Evolutionary conservation across 768 basidiomycete species (phyloP), one percentile per base, ranked within the genome.

Genomic region (Leccinum sublutescens): DNA sequence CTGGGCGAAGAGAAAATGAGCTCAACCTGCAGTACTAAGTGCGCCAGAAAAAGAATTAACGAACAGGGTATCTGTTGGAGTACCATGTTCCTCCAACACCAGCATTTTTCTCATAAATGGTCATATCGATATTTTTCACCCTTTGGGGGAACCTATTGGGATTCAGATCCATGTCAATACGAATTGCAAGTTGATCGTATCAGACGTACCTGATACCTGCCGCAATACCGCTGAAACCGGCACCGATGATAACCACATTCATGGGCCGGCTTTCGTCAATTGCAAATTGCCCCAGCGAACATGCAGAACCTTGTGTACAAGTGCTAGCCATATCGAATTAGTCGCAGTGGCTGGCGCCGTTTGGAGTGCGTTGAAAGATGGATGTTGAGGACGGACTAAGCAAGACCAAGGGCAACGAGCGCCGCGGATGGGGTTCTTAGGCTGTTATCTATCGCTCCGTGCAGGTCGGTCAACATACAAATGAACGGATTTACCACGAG

Each of bases 51-150:
- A 7, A 31, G 19, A 14, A 53, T 48, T 66, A 51, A 82, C 59
- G 59, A 61, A 62, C 82, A 5, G 83, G 83, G 66, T 85, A 85
- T 57, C 68, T 77, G 58, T 85, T 86, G 9, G 73, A 70, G 62
- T 75, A 81, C 86, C 86, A 88, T 3, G 84, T 81, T 2, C 86
- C 86, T 10, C 86, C 86, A 23, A 88, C 75, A 2, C 79, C 81
- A n/a, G 76, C 71, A 53, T 80, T 78, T 57, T 83, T 82, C 56
- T 88, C 86, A 66, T 85, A 87, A 15, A 87, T 80, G 0, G 77
- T 78, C 5, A 88, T 66, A 19, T 82, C 72, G 14, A 86, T 59
- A 60, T 86, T 85, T 50, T 77, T 76, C 12, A 86, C 72, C 31
- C 73, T 75, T 70, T 84, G 85, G 8, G 78, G 72, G 61, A 85